A percentile compares a stretch with the other conserved stretches of the same genome.
Conservation (phyloP, 257 asterid species). For the Buddleja alternifolia region DNA sequence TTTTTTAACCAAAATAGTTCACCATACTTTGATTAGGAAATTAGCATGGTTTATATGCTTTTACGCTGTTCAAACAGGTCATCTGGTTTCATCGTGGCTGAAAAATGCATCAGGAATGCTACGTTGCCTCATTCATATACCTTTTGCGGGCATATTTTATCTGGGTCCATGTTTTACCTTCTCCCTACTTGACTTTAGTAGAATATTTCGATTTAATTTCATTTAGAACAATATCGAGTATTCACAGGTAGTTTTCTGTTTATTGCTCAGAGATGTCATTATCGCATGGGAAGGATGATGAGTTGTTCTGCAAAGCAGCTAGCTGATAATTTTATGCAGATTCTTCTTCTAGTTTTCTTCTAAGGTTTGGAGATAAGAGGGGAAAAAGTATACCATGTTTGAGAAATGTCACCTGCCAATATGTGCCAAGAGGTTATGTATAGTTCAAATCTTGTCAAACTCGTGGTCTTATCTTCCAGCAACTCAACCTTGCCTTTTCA, state of each 20-base stretch:
- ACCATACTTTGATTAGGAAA: neutral
- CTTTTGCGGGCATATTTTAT: neutral
- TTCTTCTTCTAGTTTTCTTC: neutral
- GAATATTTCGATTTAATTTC: neutral
- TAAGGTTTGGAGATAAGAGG: no score
- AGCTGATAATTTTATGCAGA: neutral
- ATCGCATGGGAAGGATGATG: neutral
- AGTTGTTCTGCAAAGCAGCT: neutral
- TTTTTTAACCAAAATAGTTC: no score
- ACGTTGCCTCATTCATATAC: neutral
- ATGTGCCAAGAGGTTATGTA: no score
- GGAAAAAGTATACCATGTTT: no score
- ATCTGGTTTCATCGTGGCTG: neutral
- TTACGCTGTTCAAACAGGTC: neutral
- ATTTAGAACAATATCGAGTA: neutral
- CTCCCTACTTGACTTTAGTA: neutral
- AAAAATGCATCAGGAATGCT: no score
- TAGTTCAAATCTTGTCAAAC: no score
- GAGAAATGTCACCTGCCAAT: no score
- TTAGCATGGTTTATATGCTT: neutral
- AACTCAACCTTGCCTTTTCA: no score
- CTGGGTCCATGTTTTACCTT: neutral
- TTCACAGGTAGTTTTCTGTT: neutral
- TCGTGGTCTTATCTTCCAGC: no score
- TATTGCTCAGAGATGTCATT: neutral